phyloP scores from a whole-genome alignment of 768 basidiomycete genomes.

The Rhodotorula diobovata region DNA sequence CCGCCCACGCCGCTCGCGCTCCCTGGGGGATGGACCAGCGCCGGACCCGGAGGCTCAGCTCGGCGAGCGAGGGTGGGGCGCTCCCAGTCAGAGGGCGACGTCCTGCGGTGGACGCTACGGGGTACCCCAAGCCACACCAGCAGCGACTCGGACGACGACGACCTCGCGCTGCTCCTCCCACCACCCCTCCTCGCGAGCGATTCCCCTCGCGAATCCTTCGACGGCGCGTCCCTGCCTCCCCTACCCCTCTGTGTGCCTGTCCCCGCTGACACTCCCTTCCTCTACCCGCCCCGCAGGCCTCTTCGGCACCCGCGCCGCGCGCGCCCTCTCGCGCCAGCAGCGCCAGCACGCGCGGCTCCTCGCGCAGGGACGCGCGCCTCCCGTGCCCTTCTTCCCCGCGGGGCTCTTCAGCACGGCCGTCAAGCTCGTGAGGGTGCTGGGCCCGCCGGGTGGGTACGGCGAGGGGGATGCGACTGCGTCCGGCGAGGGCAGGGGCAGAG shows the following conservation, averaged over 20 bases:
- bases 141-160: background rate
- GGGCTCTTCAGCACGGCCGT: background rate
- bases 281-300: background rate
- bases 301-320: conserved; percentile 8
- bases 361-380: conserved; percentile 18
- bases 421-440: conserved; percentile 19
- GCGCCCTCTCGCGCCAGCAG: background rate
- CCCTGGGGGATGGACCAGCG: background rate
- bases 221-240: background rate
- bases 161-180: conserved; percentile 10
- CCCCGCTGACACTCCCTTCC: too few relatives aligned
- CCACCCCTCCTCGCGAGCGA: conserved; percentile 14
- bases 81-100: too few relatives aligned
- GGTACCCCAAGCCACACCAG: background rate
- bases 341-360: conserved; percentile 2
- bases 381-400: conserved; percentile 27
- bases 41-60: background rate
- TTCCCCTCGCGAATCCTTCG: background rate
- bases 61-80: background rate
- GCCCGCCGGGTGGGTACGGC: conserved; percentile 24
- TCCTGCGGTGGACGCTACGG: background rate
- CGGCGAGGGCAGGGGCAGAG: too few relatives aligned
- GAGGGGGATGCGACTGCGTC: too few relatives aligned
- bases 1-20: background rate
- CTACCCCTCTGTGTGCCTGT: background rate